phyloP scores from a whole-genome alignment of 164 flowering plant genomes.

The Berberis thunbergii region DNA sequence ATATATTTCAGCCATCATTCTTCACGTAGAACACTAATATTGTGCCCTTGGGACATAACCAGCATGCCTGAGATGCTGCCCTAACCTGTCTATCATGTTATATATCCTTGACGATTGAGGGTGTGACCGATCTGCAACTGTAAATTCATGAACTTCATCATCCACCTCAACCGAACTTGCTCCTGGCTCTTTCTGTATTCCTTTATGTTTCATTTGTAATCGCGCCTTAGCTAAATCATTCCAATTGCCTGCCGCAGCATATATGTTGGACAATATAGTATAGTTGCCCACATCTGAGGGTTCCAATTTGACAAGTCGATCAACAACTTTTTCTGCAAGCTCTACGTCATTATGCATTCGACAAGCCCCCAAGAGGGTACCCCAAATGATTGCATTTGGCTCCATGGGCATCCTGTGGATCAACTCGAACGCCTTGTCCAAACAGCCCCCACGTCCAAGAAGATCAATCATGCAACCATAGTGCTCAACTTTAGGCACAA shows the following conservation, averaged over 20 bases:
- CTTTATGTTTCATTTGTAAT: conserved; percentile 5
- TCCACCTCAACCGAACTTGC: conserved; percentile 58
- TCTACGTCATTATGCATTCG: conserved; percentile 3
- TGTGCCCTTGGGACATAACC: conserved; percentile 23
- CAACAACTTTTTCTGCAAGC: conserved; percentile 1
- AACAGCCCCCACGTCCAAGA: conserved; percentile 5
- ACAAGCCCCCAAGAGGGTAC: conserved; percentile 4
- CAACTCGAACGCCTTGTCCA: conserved; percentile 1
- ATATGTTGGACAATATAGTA: conserved; percentile 1
- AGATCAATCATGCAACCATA: conserved; percentile 7
- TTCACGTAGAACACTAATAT: neutral
- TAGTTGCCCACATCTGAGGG: conserved; percentile 1
- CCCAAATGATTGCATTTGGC: conserved; percentile 5
- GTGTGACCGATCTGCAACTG: conserved; percentile 49
- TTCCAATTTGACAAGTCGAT: neutral
- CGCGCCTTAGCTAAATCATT: neutral
- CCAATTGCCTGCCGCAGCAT: conserved; percentile 1
- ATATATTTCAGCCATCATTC: neutral
- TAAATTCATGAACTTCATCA: conserved; percentile 53
- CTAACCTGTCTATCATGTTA: conserved; percentile 43
- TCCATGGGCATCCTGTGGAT: neutral
- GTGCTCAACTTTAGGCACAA: conserved; percentile 17
- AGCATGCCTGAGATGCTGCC: conserved; percentile 38
- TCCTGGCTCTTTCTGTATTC: conserved; percentile 42
- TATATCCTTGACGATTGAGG: conserved; percentile 48